Base-by-base conservation (phyloP, 2,329 filamentous ascomycete species). In the Penicillium sp. region DNA sequence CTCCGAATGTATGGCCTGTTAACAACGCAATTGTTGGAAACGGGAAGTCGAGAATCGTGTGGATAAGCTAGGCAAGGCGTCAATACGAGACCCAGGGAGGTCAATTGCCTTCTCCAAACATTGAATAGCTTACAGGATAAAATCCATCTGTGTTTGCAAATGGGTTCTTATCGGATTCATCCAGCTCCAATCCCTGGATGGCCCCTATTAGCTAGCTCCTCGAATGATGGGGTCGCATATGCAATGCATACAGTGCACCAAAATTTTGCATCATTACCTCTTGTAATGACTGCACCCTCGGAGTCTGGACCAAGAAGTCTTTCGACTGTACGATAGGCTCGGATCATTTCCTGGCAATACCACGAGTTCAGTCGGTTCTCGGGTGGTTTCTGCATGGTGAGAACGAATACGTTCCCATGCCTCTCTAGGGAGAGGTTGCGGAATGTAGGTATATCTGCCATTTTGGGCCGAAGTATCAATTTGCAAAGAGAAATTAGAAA, bases 71-170 rank as follows among this genome's bases (percentile, higher is more conserved):
- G 8, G 6, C 3, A 19, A 29, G 10, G 21, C 27, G 24, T 58
- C 21, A 56, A 52, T 11, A 33, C 37, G 8, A 10, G 14, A 10
- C 8, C 14, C 2, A 22, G 3, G 16, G 77, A 53, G 72, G 19
- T 3, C 19, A 14, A 7, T 5, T 21, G 10, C 19, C n/a, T 41
- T 21, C 4, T 76, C 22, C 22, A 22, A 22, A 22, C 22, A 46
- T 26, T 26, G 24, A 26, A 26, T 22, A 26, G 24, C 79, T 77
- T 21, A 84, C 84, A 52, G 85, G 84, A 11, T 80, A 82, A 54
- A 86, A 88, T 26, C 77, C 79, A 63, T 81, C 84, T 16, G 78
- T 77, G 39, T 88, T 86, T 71, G 79, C 85, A 53, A 79, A 81
- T 26, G 81, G 79, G 61, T 80, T 81, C 16, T 73, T 76, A 48